phyloP scores from a whole-genome alignment of 2,329 filamentous ascomycete genomes.

The Penicillium hesseltinei region DNA sequence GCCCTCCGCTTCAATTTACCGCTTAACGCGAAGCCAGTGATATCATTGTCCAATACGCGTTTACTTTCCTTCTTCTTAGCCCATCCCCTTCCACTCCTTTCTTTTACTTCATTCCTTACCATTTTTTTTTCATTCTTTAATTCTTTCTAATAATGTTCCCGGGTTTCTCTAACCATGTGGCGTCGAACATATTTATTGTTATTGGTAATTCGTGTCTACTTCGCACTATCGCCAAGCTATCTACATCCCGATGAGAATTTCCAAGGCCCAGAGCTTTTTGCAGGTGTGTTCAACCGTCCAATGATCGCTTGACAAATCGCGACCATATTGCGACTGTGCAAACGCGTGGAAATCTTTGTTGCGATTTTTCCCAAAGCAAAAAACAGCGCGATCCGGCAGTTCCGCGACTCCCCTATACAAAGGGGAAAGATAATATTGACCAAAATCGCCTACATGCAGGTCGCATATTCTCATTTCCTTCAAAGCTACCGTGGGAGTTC shows the following conservation, averaged over 20 bases:
- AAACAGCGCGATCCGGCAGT: neutral
- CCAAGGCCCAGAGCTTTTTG: slow-evolving; percentile 94
- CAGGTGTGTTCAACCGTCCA: slow-evolving; percentile 62
- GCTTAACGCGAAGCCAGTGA: slow-evolving; percentile 12
- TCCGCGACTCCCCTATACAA: slow-evolving; percentile 5
- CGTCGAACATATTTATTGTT: slow-evolving; percentile 83
- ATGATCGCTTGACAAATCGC: neutral
- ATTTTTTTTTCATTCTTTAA: slow-evolving; percentile 8
- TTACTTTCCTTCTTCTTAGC: slow-evolving; percentile 7
- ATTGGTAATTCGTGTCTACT: slow-evolving; percentile 84
- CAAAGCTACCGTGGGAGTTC: slow-evolving; percentile 93
- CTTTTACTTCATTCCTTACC: neutral
- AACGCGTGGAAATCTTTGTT: neutral
- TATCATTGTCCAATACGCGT: slow-evolving; percentile 28
- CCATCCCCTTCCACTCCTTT: slow-evolving; percentile 5
- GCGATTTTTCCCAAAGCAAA: neutral
- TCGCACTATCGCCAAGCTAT: slow-evolving; percentile 92
- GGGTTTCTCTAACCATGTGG: slow-evolving; percentile 65
- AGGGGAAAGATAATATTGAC: slow-evolving; percentile 5
- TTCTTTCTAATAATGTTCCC: slow-evolving; percentile 19
- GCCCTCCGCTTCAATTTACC: neutral
- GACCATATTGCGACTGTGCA: neutral
- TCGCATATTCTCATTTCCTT: slow-evolving; percentile 87
- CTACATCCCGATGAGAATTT: slow-evolving; percentile 99
- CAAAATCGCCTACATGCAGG: slow-evolving; percentile 54